phyloP scores from a whole-genome alignment of 129 eudicot species.

The Chrysanthemum makinoi region DNA sequence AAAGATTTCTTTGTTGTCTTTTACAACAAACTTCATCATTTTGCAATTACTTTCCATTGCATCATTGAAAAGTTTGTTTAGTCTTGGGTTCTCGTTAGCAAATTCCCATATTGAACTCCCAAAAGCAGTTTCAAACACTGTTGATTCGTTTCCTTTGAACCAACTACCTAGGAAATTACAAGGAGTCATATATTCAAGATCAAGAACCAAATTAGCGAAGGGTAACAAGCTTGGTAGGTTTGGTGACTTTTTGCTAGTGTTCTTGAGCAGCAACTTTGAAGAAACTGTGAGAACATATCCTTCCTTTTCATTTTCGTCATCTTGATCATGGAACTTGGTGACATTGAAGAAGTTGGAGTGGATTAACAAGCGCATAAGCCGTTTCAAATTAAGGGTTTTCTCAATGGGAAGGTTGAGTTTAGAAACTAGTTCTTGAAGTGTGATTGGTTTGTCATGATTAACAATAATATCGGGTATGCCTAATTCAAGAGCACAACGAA shows the following conservation, averaged over 20 bases:
- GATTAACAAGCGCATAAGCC: conserved; percentile 38
- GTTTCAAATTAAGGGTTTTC: conserved; percentile 24
- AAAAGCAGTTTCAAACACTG: conserved; percentile 28
- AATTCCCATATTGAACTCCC: conserved; percentile 30
- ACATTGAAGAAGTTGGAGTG: conserved; percentile 28
- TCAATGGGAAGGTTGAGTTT: conserved; percentile 22
- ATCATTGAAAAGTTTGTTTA: conserved; percentile 25
- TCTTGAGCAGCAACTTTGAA: conserved; percentile 32
- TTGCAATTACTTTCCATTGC: conserved; percentile 37
- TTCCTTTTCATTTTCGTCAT: background rate
- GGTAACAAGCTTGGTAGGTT: conserved; percentile 16
- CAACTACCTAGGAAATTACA: conserved; percentile 25
- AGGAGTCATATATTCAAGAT: conserved; percentile 19
- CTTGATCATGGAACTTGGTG: conserved; percentile 16
- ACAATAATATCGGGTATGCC: conserved; percentile 41
- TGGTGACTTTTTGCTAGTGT: background rate
- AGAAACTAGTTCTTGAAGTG: conserved; percentile 23
- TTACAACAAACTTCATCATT: conserved; percentile 19
- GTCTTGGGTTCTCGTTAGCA: conserved; percentile 18
- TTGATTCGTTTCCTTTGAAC: conserved; percentile 22
- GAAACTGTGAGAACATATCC: conserved; percentile 32
- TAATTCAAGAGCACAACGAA: conserved; percentile 44
- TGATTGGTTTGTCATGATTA: conserved; percentile 33
- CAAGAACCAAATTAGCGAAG: background rate
- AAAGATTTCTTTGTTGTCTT: conserved; percentile 28